These are phyloP conservation scores for Vitis hybrid DNA, from an alignment of 177 flowering plant species.

Conservation along the genomic window DNA sequence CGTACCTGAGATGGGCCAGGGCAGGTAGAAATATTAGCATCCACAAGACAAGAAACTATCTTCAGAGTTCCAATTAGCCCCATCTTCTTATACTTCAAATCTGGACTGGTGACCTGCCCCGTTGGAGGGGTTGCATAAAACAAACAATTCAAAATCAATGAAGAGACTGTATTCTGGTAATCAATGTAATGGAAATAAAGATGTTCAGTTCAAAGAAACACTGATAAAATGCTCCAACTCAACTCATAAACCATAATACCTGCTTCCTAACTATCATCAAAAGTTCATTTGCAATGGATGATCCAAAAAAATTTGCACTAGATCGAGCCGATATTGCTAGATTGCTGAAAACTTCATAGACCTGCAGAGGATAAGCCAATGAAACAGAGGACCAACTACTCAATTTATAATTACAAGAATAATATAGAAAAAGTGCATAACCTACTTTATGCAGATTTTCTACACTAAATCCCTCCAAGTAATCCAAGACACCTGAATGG, in stretches of 20 bases:
- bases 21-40: constrained; percentile 27
- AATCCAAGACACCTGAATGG: constrained; percentile 74
- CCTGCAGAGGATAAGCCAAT: constrained; percentile 39
- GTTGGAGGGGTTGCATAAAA: constrained; percentile 4
- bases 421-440: neutral
- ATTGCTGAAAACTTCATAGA: constrained; percentile 69
- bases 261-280: constrained; percentile 80
- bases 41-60: constrained; percentile 66
- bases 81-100: constrained; percentile 78
- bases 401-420: neutral
- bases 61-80: constrained; percentile 80
- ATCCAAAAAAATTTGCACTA: constrained; percentile 39
- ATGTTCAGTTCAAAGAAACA: constrained; percentile 1
- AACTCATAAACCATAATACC: constrained; percentile 32
- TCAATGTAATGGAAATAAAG: neutral
- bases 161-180: neutral
- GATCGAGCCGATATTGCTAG: constrained; percentile 56
- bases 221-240: no score
- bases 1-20: constrained; percentile 47
- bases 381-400: neutral
- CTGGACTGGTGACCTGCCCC: constrained; percentile 67
- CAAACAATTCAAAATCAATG: neutral
- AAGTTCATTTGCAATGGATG: constrained; percentile 75
- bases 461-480: constrained; percentile 67
- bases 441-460: constrained; percentile 69